Evolutionary conservation across 345 rosid genomes (phyloP).

Genomic region (Aquilaria yunnanensis): DNA sequence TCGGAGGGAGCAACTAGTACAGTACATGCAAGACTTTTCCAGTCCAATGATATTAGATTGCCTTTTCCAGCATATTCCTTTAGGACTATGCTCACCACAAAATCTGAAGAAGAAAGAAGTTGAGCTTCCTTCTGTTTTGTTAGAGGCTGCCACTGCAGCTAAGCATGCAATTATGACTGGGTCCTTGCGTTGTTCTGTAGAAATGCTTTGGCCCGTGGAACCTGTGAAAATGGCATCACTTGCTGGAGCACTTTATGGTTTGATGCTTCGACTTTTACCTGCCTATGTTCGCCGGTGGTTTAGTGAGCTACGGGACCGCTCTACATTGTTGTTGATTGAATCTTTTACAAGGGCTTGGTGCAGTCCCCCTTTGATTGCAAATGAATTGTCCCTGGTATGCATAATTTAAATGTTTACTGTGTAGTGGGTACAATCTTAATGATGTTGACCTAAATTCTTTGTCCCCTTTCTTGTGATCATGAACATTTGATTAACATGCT

Average conservation of each 20-base stretch:
- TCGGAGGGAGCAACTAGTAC: conserved; percentile 68
- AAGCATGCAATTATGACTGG: conserved; percentile 57
- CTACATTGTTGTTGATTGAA: conserved; percentile 57
- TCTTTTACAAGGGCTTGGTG: conserved; percentile 89
- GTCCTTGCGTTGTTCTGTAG: conserved; percentile 53
- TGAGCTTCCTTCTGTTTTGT: conserved; percentile 44
- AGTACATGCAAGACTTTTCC: conserved; percentile 67
- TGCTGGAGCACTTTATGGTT: conserved; percentile 82
- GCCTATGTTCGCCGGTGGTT: conserved; percentile 96
- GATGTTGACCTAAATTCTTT: conserved; percentile 1
- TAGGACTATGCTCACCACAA: conserved; percentile 46
- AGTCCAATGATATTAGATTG: conserved; percentile 64
- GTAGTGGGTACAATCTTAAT: neutral
- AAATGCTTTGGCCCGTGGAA: conserved; percentile 81
- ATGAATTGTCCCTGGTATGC: conserved; percentile 87
- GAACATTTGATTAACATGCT: no score
- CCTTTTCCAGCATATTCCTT: conserved; percentile 88
- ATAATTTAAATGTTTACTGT: no score
- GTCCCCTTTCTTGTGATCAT: neutral
- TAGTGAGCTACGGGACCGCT: conserved; percentile 77
- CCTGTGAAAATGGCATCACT: conserved; percentile 60
- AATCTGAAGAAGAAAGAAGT: conserved; percentile 68
- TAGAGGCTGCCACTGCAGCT: conserved; percentile 70
- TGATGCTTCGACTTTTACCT: conserved; percentile 86
- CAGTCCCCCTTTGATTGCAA: conserved; percentile 73